These are phyloP conservation scores for Aspergillus luchuensis DNA, from an alignment of 2,329 filamentous ascomycete genomes.

Conservation along the genomic window DNA sequence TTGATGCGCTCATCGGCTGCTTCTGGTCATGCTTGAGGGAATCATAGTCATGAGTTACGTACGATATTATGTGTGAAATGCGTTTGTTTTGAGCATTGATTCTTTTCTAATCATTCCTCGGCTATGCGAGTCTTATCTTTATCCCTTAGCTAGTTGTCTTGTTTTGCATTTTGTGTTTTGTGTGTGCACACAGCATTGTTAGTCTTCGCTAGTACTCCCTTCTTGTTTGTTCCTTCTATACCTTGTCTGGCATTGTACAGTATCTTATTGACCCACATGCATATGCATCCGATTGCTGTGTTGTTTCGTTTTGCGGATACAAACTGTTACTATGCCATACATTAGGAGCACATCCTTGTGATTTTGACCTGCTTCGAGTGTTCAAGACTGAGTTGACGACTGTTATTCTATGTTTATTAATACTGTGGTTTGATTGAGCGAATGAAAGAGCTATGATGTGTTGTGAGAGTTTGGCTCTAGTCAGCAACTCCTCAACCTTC, in stretches of 20 bases:
- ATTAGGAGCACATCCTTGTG: not conserved
- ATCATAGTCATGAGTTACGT: slow-evolving; percentile 2
- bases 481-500: too few species aligned
- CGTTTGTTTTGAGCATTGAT: not conserved
- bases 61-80: not conserved
- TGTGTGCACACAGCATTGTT: not conserved
- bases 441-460: not conserved
- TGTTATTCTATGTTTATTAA: not conserved
- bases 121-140: too few species aligned
- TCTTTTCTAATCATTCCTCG: too few species aligned
- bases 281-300: slow-evolving; percentile 4
- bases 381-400: not conserved
- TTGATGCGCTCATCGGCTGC: slow-evolving; percentile 1
- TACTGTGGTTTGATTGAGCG: not conserved
- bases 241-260: slow-evolving; percentile 2
- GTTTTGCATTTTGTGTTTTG: not conserved
- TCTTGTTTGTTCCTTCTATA: not conserved
- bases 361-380: not conserved
- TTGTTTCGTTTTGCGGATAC: slow-evolving; percentile 1
- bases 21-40: not conserved
- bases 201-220: not conserved
- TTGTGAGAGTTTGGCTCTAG: not conserved
- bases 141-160: not conserved
- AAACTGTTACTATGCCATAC: slow-evolving; percentile 2
- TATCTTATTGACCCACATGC: slow-evolving; percentile 3